These are phyloP conservation scores for Didymellaceae sp. DNA, from an alignment of 2,329 filamentous ascomycete genomes.

Conservation along the genomic window DNA sequence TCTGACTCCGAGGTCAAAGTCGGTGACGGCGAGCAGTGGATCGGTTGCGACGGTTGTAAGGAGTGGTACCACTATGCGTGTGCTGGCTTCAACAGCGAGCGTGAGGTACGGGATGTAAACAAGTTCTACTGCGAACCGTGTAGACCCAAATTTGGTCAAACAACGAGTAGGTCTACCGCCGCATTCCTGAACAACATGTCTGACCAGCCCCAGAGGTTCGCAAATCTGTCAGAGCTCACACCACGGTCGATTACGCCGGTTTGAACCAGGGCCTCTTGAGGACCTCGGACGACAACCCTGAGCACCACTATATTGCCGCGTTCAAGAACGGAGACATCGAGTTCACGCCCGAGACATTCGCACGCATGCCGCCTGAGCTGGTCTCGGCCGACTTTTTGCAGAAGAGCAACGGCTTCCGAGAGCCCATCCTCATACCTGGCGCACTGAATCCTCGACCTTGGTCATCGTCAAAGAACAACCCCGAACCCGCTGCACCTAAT, in stretches of 20 bases:
- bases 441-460: constrained; percentile 62
- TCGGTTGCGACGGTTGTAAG: constrained; percentile 72
- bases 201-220: constrained; percentile 58
- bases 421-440: constrained; percentile 71
- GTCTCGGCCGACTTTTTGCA: constrained; percentile 69
- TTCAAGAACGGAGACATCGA: constrained; percentile 70
- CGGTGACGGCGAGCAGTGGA: constrained; percentile 67
- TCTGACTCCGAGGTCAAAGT: constrained; percentile 60
- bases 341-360: constrained; percentile 67
- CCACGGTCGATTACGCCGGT: constrained; percentile 71
- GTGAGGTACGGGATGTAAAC: constrained; percentile 69
- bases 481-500: constrained; percentile 27
- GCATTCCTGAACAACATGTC: constrained; percentile 31
- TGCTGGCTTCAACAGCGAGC: constrained; percentile 69
- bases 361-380: constrained; percentile 68
- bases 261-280: constrained; percentile 71
- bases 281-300: constrained; percentile 67
- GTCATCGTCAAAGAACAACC: neutral
- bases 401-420: constrained; percentile 66
- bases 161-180: constrained; percentile 58
- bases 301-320: constrained; percentile 72
- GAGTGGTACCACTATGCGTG: constrained; percentile 73
- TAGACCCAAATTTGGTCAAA: constrained; percentile 65
- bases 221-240: constrained; percentile 69
- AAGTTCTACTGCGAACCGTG: constrained; percentile 70